phyloP scores from a whole-genome alignment of 2,329 filamentous ascomycete genomes.

The Aurifilum marmelostoma region DNA sequence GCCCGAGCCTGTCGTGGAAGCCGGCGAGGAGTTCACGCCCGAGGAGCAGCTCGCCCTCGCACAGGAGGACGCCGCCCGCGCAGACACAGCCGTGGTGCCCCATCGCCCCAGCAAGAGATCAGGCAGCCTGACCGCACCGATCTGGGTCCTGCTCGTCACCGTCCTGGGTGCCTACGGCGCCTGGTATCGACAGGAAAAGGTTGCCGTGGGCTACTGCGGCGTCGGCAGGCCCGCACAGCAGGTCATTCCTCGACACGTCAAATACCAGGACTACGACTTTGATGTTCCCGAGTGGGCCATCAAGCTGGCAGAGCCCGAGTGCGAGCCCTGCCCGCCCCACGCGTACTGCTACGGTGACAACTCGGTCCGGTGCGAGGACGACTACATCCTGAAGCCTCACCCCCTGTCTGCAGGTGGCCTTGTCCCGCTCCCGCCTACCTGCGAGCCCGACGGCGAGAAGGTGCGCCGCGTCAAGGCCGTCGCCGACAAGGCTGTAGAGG shows the following conservation, averaged over 20 bases:
- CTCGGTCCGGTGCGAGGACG: slow-evolving; percentile 77
- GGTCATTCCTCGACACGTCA: slow-evolving; percentile 52
- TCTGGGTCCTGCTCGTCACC: slow-evolving; percentile 72
- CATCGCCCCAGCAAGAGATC: slow-evolving; percentile 46
- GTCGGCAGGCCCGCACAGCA: slow-evolving; percentile 67
- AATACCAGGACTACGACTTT: slow-evolving; percentile 43
- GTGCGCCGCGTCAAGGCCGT: slow-evolving; percentile 84
- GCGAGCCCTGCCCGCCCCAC: slow-evolving; percentile 87
- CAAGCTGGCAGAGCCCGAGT: slow-evolving; percentile 74
- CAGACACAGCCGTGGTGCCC: slow-evolving; percentile 50
- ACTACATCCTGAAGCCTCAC: slow-evolving; percentile 84
- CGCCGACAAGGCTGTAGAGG: slow-evolving; percentile 84
- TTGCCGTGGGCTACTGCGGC: slow-evolving; percentile 94
- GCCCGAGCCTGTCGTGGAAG: slow-evolving; percentile 53
- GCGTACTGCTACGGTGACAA: slow-evolving; percentile 85
- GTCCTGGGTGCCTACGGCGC: slow-evolving; percentile 72
- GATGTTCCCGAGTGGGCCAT: slow-evolving; percentile 74
- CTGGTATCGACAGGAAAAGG: slow-evolving; percentile 93
- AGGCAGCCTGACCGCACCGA: slow-evolving; percentile 61
- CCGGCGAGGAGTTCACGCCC: slow-evolving; percentile 91
- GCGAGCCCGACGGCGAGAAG: slow-evolving; percentile 93
- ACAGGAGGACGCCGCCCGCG: slow-evolving; percentile 64
- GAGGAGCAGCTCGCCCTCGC: slow-evolving; percentile 83
- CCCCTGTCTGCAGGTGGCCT: slow-evolving; percentile 81
- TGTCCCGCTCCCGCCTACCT: slow-evolving; percentile 84